Conservation (phyloP, 352 stramenopile genomes). For the Phytophthora podocarpi region DNA sequence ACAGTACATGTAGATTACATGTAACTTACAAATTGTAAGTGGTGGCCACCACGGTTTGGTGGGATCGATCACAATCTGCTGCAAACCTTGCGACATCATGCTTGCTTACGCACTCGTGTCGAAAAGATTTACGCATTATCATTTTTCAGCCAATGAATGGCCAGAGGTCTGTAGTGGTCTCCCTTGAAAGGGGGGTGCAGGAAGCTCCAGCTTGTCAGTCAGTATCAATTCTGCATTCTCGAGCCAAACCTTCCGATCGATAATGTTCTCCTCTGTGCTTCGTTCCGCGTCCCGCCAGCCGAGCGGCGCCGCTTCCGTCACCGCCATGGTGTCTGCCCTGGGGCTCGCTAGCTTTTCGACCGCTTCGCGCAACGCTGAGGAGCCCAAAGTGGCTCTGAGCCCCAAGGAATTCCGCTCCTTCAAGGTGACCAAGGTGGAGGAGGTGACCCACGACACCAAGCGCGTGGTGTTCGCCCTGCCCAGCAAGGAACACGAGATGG, state of each 20-base stretch:
- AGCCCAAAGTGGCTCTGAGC: slow-evolving; percentile 57
- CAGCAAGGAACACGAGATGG: slow-evolving; percentile 64
- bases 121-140: not conserved
- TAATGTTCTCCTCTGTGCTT: slow-evolving; percentile 38
- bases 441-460: slow-evolving; percentile 72
- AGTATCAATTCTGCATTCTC: slow-evolving; percentile 19
- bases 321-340: slow-evolving; percentile 39
- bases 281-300: slow-evolving; percentile 27
- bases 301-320: slow-evolving; percentile 26
- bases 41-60: no score
- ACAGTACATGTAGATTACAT: no score
- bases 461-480: slow-evolving; percentile 60
- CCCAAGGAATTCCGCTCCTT: slow-evolving; percentile 68
- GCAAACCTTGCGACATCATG: slow-evolving; percentile 11
- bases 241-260: slow-evolving; percentile 9
- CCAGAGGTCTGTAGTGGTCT: slow-evolving; percentile 16
- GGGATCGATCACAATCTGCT: not conserved
- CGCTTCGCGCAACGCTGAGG: slow-evolving; percentile 33
- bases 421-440: slow-evolving; percentile 63
- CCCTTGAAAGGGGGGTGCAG: slow-evolving; percentile 26
- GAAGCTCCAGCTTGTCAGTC: slow-evolving; percentile 10
- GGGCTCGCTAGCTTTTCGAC: slow-evolving; percentile 36
- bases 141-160: slow-evolving; percentile 21
- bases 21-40: no score
- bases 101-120: slow-evolving; percentile 6